Evolutionary conservation across 2,329 filamentous ascomycete genomes (phyloP).

Genomic region (Basipetospora sp.): DNA sequence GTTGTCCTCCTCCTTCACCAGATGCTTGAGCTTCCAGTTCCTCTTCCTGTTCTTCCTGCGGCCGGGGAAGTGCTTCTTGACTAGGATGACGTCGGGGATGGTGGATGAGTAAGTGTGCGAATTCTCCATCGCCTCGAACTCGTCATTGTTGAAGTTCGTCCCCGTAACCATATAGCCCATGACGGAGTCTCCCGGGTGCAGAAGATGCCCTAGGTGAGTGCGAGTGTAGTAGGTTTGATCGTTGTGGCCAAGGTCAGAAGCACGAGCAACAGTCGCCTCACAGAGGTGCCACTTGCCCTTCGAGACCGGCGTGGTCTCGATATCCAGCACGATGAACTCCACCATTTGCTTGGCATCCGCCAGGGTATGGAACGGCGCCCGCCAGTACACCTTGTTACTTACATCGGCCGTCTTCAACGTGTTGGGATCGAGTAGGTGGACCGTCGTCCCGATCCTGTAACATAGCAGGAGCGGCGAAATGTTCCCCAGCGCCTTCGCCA

Average conservation of each 20-base stretch:
- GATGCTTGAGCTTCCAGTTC: constrained; percentile 89
- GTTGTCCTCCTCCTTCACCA: constrained; percentile 79
- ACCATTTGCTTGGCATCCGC: constrained; percentile 73
- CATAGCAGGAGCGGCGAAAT: constrained; percentile 78
- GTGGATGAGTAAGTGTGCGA: constrained; percentile 60
- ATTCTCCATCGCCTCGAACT: constrained; percentile 70
- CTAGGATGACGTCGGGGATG: constrained; percentile 82
- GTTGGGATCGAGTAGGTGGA: constrained; percentile 79
- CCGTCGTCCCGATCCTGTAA: constrained; percentile 71
- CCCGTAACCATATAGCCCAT: constrained; percentile 88
- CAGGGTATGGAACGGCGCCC: constrained; percentile 68
- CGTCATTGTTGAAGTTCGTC: constrained; percentile 80
- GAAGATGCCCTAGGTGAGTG: constrained; percentile 73
- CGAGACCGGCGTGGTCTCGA: constrained; percentile 60
- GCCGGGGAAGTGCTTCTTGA: constrained; percentile 91
- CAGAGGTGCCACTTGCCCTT: constrained; percentile 74
- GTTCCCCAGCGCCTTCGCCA: constrained; percentile 77
- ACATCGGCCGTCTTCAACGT: constrained; percentile 86
- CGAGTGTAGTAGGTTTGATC: constrained; percentile 78
- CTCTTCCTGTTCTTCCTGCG: constrained; percentile 60
- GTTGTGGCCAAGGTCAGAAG: constrained; percentile 73
- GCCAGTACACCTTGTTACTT: constrained; percentile 73
- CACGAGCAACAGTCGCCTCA: constrained; percentile 75
- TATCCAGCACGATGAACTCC: constrained; percentile 91
- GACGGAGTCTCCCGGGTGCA: constrained; percentile 80